These are phyloP conservation scores for Hericium coralloides DNA, from an alignment of 768 basidiomycete genomes.

Conservation along the genomic window DNA sequence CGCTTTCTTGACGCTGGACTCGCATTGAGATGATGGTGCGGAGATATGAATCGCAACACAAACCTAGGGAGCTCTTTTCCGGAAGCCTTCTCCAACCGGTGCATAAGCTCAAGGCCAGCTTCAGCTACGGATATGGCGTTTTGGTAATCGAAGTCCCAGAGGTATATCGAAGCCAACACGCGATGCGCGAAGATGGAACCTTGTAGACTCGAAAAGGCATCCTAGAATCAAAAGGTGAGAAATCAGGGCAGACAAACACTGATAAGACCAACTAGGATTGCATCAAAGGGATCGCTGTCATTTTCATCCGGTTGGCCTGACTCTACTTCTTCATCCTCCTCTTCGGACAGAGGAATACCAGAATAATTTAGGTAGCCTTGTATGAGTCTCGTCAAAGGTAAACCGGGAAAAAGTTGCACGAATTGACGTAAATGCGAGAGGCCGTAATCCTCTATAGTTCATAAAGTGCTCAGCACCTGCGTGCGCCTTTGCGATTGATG, in stretches of 20 bases:
- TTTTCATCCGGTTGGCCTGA: slow-evolving; percentile 9
- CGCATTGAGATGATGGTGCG: background rate
- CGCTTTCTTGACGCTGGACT: slow-evolving; percentile 47
- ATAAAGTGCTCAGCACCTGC: background rate
- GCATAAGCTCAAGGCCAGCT: slow-evolving; percentile 51
- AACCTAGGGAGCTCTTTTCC: slow-evolving; percentile 47
- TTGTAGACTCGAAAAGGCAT: slow-evolving; percentile 1
- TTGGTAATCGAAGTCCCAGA: slow-evolving; percentile 62
- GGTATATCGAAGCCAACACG: slow-evolving; percentile 56
- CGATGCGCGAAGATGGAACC: slow-evolving; percentile 61
- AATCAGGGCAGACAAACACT: background rate
- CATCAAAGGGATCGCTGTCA: slow-evolving; percentile 49
- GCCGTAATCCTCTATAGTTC: slow-evolving; percentile 50
- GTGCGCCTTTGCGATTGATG: background rate
- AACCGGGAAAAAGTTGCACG: slow-evolving; percentile 54
- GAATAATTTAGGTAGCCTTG: slow-evolving; percentile 61
- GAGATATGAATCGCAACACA: slow-evolving; percentile 11
- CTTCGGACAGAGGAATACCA: slow-evolving; percentile 35
- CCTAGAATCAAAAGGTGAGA: background rate
- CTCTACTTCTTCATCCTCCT: slow-evolving; percentile 27
- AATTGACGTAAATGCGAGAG: slow-evolving; percentile 47
- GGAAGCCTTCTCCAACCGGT: slow-evolving; percentile 43
- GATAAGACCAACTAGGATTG: slow-evolving; percentile 46
- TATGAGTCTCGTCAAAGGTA: slow-evolving; percentile 47
- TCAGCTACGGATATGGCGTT: slow-evolving; percentile 67